Conservation (phyloP, 2,329 filamentous ascomycete genomes). For the Phialophora tarda region DNA sequence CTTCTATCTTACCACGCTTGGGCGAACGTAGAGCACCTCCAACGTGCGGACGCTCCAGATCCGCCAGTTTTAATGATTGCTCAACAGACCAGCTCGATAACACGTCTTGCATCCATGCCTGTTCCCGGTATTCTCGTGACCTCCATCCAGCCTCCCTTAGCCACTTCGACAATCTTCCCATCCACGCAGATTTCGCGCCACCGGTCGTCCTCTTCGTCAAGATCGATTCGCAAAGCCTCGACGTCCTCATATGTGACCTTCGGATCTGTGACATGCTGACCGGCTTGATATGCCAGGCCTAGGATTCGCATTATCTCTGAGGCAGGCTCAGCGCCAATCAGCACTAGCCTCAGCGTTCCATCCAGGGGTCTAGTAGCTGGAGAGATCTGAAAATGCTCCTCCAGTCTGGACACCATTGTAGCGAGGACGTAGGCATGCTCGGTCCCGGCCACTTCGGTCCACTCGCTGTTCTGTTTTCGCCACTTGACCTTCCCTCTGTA, state of each 20-base stretch:
- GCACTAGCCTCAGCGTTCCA: slow-evolving; percentile 71
- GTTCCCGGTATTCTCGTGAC: slow-evolving; percentile 51
- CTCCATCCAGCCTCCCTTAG: slow-evolving; percentile 72
- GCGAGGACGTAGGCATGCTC: slow-evolving; percentile 77
- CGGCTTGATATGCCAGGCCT: slow-evolving; percentile 64
- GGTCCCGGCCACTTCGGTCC: slow-evolving; percentile 40
- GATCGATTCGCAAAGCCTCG: slow-evolving; percentile 68
- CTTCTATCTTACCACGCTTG: neutral
- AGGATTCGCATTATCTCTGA: slow-evolving; percentile 77
- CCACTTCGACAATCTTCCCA: slow-evolving; percentile 80
- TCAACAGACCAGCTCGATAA: slow-evolving; percentile 47
- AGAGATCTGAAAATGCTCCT: slow-evolving; percentile 81
- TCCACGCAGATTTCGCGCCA: slow-evolving; percentile 94
- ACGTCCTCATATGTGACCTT: slow-evolving; percentile 74
- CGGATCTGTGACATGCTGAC: slow-evolving; percentile 60
- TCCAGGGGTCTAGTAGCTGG: slow-evolving; percentile 73
- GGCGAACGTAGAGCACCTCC: neutral
- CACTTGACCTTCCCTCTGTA: slow-evolving; percentile 60
- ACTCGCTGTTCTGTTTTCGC: slow-evolving; percentile 28
- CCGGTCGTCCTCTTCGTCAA: slow-evolving; percentile 68
- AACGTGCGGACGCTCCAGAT: too few relatives aligned
- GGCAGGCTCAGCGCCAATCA: slow-evolving; percentile 72
- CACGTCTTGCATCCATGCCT: slow-evolving; percentile 50
- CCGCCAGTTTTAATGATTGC: neutral
- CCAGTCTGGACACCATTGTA: slow-evolving; percentile 78